Evolutionary conservation across 805 yeast genomes (phyloP), one percentile per base, ranked within the genome.

Genomic region (Komagataella kurtzmanii): DNA sequence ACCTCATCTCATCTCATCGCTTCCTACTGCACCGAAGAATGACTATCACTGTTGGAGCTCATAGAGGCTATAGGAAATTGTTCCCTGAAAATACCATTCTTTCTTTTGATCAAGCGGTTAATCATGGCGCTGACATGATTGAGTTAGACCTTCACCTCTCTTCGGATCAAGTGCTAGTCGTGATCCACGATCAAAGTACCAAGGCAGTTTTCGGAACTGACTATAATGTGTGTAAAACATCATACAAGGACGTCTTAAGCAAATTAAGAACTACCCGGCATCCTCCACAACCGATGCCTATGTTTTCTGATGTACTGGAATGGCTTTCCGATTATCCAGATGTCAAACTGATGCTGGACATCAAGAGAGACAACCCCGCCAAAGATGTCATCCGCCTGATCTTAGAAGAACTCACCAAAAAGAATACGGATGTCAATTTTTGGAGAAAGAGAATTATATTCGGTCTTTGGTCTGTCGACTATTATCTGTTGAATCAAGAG

Each of bases 311-410:
- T 12, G 55, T 61, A 0, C 54, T 70, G 7, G 45, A 53, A 6
- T 70, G 73, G 74, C 40, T 30, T 30, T 30, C 36, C 61, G 74
- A 74, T 59, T 23, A 12, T 14, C 30, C 50, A 3, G 45, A 30
- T 30, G 40, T 61, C 68, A 72, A 65, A 71, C 68, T 58, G 70
- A 67, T 68, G 71, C 54, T 68, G 45, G 72, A 68, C 54, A 61
- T 68, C 43, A 68, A 68, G 54, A 47, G 58, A 1, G 68, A 60
- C 51, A 62, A 61, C 52, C 61, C 64, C 24, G 67, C 70, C 1
- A 51, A 53, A 7, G 10, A 48, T n/a, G 54, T 70, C 17, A 58
- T 57, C 45, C 58, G 57, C 2, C 45, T 62, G 30, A 54, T 70
- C 24, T 54, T 66, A 43, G 48, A 54, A 8, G 57, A 59, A 1